Base-by-base conservation (phyloP, 768 basidiomycete genomes). In the Pulveroboletus ravenelii region DNA sequence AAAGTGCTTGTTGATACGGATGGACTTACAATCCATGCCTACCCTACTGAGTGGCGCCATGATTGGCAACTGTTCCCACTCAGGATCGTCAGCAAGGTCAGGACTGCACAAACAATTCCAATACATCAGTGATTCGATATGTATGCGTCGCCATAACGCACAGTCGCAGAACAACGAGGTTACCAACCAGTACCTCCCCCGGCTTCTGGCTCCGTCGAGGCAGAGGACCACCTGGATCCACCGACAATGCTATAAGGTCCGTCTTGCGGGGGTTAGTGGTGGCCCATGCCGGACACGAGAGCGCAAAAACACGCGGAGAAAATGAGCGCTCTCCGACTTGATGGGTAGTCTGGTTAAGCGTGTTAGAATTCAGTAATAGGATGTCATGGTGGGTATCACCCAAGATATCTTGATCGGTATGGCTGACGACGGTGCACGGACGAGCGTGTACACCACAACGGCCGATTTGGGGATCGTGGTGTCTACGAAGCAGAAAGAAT, bases 111-210 rank as follows among this genome's bases (percentile, higher is more conserved):
- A 36, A 29, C 9, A 1, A 42, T 29, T 40, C 17, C 35, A 23
- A 15, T 13, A 23, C 32, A 20, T 50, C 20, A 50, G 39, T 13
- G 5, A 20, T 27, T 13, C 4, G 36, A 48, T n/a, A 37, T 10
- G 12, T 18, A 36, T 42, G 31, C 35, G 31, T 31, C 43, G 40
- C 5, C 27, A 13, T 38, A 43, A 53, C 51, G 57, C 55, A 87
- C 87, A 85, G 45, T 58, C 74, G 78, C 32, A 89, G 58, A 23
- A 81, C 73, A 39, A 58, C 63, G 23, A 83, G 65, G 14, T 59
- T 67, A 15, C 86, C 87, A 20, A 82, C 71, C 0, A 67, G 45
- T 14, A 71, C 60, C 43, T 78, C 74, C 55, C 69, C 77, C 9
- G 52, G 38, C 39, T 66, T 70, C 31, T 54, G 54, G 34, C 60